A percentile compares a stretch with the other conserved stretches of the same genome.
These are phyloP conservation scores for Chaetothyriales sp. DNA, from an alignment of 2,329 filamentous ascomycete species.

Conservation along the genomic window DNA sequence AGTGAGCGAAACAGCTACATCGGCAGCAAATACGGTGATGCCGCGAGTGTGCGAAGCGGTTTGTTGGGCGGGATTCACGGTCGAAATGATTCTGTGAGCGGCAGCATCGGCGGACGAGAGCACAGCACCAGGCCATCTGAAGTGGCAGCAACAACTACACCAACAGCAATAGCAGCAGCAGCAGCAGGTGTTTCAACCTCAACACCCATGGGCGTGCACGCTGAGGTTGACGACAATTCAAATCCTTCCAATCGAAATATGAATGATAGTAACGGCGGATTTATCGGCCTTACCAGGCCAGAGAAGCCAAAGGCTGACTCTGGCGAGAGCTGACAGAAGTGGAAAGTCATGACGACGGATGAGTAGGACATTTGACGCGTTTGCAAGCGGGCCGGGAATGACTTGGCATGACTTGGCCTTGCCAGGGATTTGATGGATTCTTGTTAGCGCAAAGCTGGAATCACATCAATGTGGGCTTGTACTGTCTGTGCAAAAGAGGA, in stretches of 20 bases:
- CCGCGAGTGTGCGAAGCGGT: slow-evolving; percentile 65
- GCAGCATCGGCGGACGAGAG: slow-evolving; percentile 12
- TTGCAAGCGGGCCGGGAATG: too few relatives aligned
- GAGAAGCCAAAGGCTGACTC: background rate
- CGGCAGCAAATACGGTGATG: slow-evolving; percentile 50
- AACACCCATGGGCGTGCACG: background rate
- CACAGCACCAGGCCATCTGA: background rate
- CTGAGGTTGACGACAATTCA: background rate
- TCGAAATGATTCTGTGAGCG: slow-evolving; percentile 14
- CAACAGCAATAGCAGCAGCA: background rate
- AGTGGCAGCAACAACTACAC: background rate
- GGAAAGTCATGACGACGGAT: background rate
- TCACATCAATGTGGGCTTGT: background rate
- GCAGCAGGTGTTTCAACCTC: background rate
- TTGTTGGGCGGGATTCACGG: slow-evolving; percentile 49
- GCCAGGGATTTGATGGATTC: too few relatives aligned
- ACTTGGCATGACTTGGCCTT: too few relatives aligned
- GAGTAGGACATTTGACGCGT: too few relatives aligned
- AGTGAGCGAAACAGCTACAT: slow-evolving; percentile 76
- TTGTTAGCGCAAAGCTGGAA: background rate
- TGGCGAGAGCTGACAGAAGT: background rate
- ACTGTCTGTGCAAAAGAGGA: too few relatives aligned
- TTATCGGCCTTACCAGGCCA: too few relatives aligned
- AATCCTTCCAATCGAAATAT: background rate
- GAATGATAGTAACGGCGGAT: too few relatives aligned